Evolutionary conservation across 345 rosid genomes (phyloP).

Genomic region (Aquilaria sinensis): DNA sequence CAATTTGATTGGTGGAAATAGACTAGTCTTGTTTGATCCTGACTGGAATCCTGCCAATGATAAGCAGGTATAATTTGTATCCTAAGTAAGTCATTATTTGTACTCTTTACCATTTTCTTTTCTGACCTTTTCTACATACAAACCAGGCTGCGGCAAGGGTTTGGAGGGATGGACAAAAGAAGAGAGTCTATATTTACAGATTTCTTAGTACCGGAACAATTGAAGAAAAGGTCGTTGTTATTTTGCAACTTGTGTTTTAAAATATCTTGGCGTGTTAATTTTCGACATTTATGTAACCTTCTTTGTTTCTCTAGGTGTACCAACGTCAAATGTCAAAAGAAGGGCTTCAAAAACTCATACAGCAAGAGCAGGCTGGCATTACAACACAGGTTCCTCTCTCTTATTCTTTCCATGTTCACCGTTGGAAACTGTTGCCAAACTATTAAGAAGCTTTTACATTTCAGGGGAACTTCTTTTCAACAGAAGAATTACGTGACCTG

Average conservation of each 20-base stretch:
- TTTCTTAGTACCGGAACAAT: constrained; percentile 95
- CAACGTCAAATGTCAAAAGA: constrained; percentile 99
- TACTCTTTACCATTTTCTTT: constrained; percentile 13
- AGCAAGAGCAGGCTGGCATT: constrained; percentile 51
- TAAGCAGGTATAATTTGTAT: constrained; percentile 62
- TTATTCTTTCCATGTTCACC: constrained; percentile 5
- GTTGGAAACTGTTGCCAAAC: constrained; percentile 8
- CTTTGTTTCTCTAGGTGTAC: constrained; percentile 56
- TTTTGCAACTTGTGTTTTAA: not conserved
- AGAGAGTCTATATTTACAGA: constrained; percentile 92
- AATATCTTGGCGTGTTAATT: not conserved
- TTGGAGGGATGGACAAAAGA: constrained; percentile 99
- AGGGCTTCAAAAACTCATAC: constrained; percentile 98
- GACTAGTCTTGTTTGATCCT: constrained; percentile 94
- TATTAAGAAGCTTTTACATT: constrained; percentile 13
- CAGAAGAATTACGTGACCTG: constrained; percentile 81
- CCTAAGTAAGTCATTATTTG: constrained; percentile 1
- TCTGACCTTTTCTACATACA: constrained; percentile 15
- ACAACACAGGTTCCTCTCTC: constrained; percentile 43
- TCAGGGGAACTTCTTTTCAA: constrained; percentile 82
- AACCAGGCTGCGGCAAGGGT: constrained; percentile 98
- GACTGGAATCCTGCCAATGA: constrained; percentile 99
- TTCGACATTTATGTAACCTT: not conserved
- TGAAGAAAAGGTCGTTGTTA: constrained; percentile 79
- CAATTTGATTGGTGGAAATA: constrained; percentile 89